Percentiles rank a stretch among this genome's conserved stretches.
Evolutionary conservation across 2,329 filamentous ascomycete species (phyloP).

Genomic region (Exophiala bonariae): DNA sequence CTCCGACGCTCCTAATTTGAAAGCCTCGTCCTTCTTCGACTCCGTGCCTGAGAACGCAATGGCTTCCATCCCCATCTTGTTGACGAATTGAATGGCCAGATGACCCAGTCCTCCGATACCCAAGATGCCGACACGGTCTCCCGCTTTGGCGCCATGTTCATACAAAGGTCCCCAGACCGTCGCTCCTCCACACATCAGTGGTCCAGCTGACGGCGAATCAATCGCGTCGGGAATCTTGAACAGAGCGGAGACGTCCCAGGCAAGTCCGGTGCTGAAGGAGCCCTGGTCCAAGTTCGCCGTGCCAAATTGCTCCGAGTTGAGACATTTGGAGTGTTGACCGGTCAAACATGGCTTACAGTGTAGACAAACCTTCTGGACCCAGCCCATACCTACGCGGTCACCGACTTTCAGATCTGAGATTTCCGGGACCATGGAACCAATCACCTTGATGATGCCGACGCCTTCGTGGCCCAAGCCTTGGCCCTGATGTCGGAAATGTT

Average conservation of each 20-base stretch:
- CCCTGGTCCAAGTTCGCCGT: constrained; percentile 21
- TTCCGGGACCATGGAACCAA: constrained; percentile 21
- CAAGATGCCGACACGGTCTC: constrained; percentile 61
- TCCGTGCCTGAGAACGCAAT: constrained; percentile 59
- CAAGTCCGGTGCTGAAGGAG: constrained; percentile 23
- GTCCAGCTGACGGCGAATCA: constrained; percentile 23
- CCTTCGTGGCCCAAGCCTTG: constrained; percentile 31
- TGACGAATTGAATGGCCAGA: constrained; percentile 72
- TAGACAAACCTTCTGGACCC: constrained; percentile 22
- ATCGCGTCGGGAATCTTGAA: constrained; percentile 30
- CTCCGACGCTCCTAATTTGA: constrained; percentile 59
- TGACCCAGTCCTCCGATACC: constrained; percentile 77
- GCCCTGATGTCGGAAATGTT: constrained; percentile 19
- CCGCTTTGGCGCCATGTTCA: constrained; percentile 13
- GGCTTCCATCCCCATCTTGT: constrained; percentile 69
- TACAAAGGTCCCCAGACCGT: constrained; percentile 24
- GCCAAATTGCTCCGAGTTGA: constrained; percentile 17
- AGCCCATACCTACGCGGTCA: constrained; percentile 27
- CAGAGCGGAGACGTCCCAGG: constrained; percentile 21
- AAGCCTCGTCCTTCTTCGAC: constrained; percentile 68
- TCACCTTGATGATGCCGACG: constrained; percentile 26
- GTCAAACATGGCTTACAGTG: constrained; percentile 26
- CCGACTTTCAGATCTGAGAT: constrained; percentile 22
- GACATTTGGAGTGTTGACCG: constrained; percentile 32
- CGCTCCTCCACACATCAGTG: constrained; percentile 25